Evolutionary conservation across 148 eudicot genomes (phyloP).

Genomic region (Pouteria glomerata): DNA sequence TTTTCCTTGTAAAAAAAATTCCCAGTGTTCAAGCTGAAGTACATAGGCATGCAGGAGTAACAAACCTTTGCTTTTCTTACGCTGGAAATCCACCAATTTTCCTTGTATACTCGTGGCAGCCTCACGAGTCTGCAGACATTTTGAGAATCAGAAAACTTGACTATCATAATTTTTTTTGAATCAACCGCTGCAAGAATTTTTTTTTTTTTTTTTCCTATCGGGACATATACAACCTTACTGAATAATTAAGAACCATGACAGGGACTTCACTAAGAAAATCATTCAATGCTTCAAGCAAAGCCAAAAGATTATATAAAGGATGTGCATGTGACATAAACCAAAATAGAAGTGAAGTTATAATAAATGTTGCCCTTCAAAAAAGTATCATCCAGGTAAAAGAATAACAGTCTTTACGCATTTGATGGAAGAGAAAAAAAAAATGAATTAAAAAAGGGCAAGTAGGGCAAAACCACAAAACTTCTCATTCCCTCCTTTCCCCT

Average conservation of each 20-base stretch:
- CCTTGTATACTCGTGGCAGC: constrained; percentile 69
- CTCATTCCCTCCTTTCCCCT: neutral
- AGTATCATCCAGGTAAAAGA: neutral
- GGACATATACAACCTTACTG: too few relatives aligned
- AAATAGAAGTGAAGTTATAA: neutral
- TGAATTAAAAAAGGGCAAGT: neutral
- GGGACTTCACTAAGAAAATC: neutral
- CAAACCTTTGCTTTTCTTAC: constrained; percentile 86
- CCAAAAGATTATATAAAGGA: neutral
- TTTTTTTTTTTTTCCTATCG: too few relatives aligned
- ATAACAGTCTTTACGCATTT: neutral
- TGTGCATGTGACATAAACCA: neutral
- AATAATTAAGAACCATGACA: neutral
- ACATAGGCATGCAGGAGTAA: neutral
- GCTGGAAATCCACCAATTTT: constrained; percentile 82
- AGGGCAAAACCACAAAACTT: too few relatives aligned
- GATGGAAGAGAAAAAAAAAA: neutral
- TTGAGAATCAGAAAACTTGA: constrained; percentile 8
- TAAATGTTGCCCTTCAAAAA: neutral
- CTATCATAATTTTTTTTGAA: neutral
- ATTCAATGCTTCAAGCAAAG: neutral
- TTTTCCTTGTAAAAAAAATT: neutral
- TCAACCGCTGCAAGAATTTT: too few relatives aligned
- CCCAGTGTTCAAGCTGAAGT: neutral
- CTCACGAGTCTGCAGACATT: constrained; percentile 63